Evolutionary conservation across 2,329 filamentous ascomycete species (phyloP).

Genomic region (Pestalotiopsis sp.): DNA sequence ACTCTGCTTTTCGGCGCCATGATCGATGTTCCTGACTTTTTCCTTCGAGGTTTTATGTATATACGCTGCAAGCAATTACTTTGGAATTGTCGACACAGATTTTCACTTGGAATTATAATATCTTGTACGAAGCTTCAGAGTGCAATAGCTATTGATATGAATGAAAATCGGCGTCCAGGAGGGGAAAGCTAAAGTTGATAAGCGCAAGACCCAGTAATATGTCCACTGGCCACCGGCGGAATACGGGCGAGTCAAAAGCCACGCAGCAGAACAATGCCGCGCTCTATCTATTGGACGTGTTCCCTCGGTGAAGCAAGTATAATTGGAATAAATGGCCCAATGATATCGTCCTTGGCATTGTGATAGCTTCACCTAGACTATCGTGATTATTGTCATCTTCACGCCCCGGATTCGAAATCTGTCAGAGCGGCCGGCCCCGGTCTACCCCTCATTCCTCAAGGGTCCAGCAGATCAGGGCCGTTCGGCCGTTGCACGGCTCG

Average conservation of each 20-base stretch:
- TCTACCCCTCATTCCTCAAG: background rate
- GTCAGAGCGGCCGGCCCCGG: background rate
- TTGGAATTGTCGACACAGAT: background rate
- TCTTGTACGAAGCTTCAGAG: background rate
- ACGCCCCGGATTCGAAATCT: background rate
- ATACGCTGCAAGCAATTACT: background rate
- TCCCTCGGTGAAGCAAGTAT: background rate
- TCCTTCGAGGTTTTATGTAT: background rate
- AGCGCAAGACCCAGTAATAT: conserved; percentile 9
- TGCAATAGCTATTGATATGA: background rate
- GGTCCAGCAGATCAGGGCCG: background rate
- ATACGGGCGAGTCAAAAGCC: conserved; percentile 16
- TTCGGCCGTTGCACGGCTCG: background rate
- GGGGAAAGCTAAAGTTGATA: conserved; percentile 8
- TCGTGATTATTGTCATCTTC: background rate
- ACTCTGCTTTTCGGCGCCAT: conserved; percentile 76
- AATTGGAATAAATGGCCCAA: background rate
- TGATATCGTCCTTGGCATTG: background rate
- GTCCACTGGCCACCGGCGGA: conserved; percentile 27
- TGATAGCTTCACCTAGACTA: background rate
- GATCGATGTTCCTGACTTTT: conserved; percentile 21
- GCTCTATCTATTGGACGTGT: background rate
- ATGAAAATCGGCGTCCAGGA: background rate
- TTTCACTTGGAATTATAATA: background rate
- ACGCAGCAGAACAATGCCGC: background rate